These are phyloP conservation scores for Corrigiola litoralis DNA, from an alignment of 179 eudicot genomes.

Conservation along the genomic window DNA sequence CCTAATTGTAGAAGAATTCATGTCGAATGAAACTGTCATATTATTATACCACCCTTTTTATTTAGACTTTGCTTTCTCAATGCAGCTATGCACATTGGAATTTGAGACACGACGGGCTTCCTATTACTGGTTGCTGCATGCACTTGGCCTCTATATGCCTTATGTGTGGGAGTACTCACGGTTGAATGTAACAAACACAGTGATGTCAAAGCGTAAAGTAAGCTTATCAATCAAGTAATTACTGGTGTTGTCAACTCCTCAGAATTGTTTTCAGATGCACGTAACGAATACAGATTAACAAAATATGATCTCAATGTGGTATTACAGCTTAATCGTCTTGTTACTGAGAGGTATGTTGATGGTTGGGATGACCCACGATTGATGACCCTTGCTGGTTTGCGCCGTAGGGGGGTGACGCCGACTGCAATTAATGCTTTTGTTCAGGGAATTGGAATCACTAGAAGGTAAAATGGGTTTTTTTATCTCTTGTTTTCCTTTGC, in stretches of 20 bases:
- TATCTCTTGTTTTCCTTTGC: neutral
- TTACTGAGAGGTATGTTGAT: constrained; percentile 86
- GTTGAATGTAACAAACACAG: constrained; percentile 81
- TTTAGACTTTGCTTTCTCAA: constrained; percentile 1
- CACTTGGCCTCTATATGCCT: constrained; percentile 78
- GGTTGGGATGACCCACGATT: constrained; percentile 98
- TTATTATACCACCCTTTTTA: neutral
- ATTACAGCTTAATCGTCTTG: constrained; percentile 82
- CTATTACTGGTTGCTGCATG: constrained; percentile 90
- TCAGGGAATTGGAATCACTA: constrained; percentile 90
- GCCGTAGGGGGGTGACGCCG: constrained; percentile 89
- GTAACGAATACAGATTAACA: neutral
- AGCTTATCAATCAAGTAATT: constrained; percentile 15
- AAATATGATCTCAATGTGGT: constrained; percentile 1
- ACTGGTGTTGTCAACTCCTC: neutral
- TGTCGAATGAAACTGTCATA: neutral
- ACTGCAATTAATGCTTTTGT: constrained; percentile 85
- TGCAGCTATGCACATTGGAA: constrained; percentile 95
- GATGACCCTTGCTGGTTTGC: constrained; percentile 90
- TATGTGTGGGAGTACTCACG: constrained; percentile 99
- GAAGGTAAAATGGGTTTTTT: constrained; percentile 58
- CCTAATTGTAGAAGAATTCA: neutral
- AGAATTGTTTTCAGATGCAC: neutral
- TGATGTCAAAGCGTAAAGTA: constrained; percentile 98
- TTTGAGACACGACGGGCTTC: constrained; percentile 98